A percentile compares a stretch with the other conserved stretches of the same genome.
These are phyloP conservation scores for Alternaria sp. DNA, from an alignment of 2,329 filamentous ascomycete genomes.

Conservation along the genomic window DNA sequence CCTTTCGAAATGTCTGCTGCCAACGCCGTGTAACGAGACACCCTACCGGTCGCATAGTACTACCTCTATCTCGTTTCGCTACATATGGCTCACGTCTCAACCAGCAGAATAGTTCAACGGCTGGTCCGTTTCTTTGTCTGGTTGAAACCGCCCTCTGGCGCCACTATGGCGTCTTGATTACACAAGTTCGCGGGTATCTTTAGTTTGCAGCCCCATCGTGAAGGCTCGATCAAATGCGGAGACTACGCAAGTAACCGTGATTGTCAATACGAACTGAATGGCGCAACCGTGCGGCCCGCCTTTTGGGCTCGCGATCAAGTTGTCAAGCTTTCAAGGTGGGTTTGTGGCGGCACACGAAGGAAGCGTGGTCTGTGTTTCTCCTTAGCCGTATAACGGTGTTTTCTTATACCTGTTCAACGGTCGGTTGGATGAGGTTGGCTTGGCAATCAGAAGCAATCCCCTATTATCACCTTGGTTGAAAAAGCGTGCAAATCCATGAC, in stretches of 20 bases:
- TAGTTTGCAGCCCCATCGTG: background rate
- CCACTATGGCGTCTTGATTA: conserved; percentile 12
- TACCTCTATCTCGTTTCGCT: conserved; percentile 15
- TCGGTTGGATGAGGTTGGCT: conserved; percentile 1
- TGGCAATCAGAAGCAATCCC: background rate
- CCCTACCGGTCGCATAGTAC: conserved; percentile 27
- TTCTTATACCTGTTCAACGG: background rate
- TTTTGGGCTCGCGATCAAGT: conserved; percentile 3
- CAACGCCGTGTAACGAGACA: conserved; percentile 38
- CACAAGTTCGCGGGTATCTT: background rate
- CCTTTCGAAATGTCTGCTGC: conserved; percentile 32
- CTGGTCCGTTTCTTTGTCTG: conserved; percentile 3
- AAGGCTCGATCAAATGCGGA: background rate
- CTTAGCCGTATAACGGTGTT: conserved; percentile 3
- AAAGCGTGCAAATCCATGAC: background rate
- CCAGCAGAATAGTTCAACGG: background rate
- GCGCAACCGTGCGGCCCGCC: conserved; percentile 19
- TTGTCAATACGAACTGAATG: conserved; percentile 18
- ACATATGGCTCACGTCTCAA: conserved; percentile 14
- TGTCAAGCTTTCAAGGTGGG: conserved; percentile 13
- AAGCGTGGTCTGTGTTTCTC: conserved; percentile 5
- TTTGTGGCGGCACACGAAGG: conserved; percentile 9
- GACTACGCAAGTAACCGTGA: conserved; percentile 14
- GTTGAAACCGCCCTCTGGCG: conserved; percentile 20
- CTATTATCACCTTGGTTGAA: background rate